Base-by-base conservation (phyloP, 2,329 filamentous ascomycete species). In the Allantophomopsis cytisporea region DNA sequence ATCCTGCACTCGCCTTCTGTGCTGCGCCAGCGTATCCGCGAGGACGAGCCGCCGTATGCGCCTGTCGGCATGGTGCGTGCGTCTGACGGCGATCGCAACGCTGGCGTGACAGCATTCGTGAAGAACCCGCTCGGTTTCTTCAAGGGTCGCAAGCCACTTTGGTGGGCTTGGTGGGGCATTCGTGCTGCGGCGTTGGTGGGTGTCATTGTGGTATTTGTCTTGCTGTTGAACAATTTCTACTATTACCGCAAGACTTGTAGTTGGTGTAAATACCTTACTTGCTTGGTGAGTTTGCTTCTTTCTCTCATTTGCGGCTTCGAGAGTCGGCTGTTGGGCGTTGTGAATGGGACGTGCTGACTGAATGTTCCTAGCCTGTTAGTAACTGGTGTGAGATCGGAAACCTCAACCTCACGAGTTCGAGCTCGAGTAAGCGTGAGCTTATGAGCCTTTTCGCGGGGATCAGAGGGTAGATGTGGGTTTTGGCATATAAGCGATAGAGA, bases 101-200 rank as follows among this genome's bases (percentile, higher is more conserved):
- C 44, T 14, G 54, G 53, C 41, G 51, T 50, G 30, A 50, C 43
- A 43, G 54, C 47, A 1, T 76, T 82, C 48, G 55, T 74, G 41
- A 74, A 76, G 51, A 75, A 72, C 42, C 75, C 81, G 0, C 56
- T 78, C 4, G 78, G 76, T 5, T 95, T 95, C 61, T 96, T 96
- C 65, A 89, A 88, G 57, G 86, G 85, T 15, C 74, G 91, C 14
- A 94, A 94, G 58, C 82, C 83, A 16, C 68, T 94, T 7, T 98
- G 91, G 91, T 98, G 91, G 91, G 82, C 66, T 5, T 98, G 91
- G 91, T 96, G 89, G 89, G 60, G 94, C 16, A 70, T 96, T 20
- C 75, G 91, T 14, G 83, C 73, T 1, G 85, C 72, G 0, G 80
- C 82, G 17, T 64, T 98, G 38, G 71, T 94, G 7, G 71, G 78